phyloP scores from a whole-genome alignment of 2,329 filamentous ascomycete genomes.

The Cordyceps cateniannulata region DNA sequence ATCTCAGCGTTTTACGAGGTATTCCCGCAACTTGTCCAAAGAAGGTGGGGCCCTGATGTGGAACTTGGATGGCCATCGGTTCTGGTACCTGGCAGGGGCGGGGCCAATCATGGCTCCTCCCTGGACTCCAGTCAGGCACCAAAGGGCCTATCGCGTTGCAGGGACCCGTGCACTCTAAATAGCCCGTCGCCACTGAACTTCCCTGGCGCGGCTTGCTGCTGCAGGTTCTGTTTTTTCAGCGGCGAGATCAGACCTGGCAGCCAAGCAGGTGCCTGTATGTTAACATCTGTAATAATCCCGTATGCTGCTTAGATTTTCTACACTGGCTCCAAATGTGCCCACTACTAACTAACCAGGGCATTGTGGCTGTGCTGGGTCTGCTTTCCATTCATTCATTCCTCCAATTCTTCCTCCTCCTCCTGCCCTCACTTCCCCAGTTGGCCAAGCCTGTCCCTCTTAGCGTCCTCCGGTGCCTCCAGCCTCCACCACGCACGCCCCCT shows the following conservation, averaged over 20 bases:
- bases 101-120: background rate
- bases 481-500: background rate
- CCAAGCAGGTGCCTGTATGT: too few relatives aligned
- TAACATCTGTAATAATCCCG: too few relatives aligned
- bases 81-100: conserved; percentile 1
- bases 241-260: too few relatives aligned
- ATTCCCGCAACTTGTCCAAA: background rate
- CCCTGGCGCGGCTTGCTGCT: too few relatives aligned
- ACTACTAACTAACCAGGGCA: background rate
- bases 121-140: background rate
- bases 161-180: background rate
- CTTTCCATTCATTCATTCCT: conserved; percentile 2
- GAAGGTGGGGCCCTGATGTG: background rate
- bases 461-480: background rate
- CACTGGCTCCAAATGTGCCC: background rate
- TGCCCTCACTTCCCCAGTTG: background rate
- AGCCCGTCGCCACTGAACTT: background rate
- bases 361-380: conserved; percentile 1
- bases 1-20: background rate
- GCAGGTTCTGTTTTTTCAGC: too few relatives aligned
- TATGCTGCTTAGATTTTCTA: background rate
- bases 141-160: background rate
- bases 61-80: background rate
- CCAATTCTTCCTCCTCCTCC: background rate
- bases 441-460: background rate